Evolutionary conservation across 2,329 filamentous ascomycete species (phyloP).

Genomic region (Trichophyton equinum): DNA sequence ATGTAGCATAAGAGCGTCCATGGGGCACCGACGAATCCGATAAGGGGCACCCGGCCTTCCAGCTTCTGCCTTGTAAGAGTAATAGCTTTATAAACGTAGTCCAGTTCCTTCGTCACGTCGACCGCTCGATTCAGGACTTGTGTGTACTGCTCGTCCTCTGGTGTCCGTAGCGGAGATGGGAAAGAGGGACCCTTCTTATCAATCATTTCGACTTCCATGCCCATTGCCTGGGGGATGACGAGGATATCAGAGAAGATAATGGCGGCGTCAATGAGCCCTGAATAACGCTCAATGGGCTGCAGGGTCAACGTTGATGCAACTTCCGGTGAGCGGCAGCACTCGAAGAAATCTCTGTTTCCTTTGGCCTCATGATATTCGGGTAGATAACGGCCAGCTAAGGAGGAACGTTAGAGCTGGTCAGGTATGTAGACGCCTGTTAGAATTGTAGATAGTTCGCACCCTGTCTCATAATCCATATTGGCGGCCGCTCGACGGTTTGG

Average conservation of each 20-base stretch:
- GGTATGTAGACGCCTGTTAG: neutral
- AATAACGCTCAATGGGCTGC: constrained; percentile 86
- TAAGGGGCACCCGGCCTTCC: constrained; percentile 74
- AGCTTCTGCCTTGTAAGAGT: constrained; percentile 82
- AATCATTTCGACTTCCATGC: constrained; percentile 97
- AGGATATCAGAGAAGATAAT: constrained; percentile 99
- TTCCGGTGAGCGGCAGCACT: constrained; percentile 87
- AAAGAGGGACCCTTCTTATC: constrained; percentile 96
- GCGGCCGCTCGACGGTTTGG: constrained; percentile 79
- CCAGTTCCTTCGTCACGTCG: constrained; percentile 72
- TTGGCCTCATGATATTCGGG: constrained; percentile 97
- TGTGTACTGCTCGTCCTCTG: constrained; percentile 71
- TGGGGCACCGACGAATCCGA: constrained; percentile 92
- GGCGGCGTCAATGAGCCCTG: constrained; percentile 81
- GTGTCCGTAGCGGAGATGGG: constrained; percentile 65
- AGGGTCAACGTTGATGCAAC: constrained; percentile 87
- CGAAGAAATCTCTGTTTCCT: constrained; percentile 84
- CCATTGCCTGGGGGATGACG: constrained; percentile 93
- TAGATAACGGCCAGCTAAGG: constrained; percentile 79
- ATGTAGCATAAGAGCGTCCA: constrained; percentile 98
- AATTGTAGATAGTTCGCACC: constrained; percentile 41
- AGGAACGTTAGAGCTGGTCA: neutral
- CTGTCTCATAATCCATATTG: constrained; percentile 99
- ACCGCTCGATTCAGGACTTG: constrained; percentile 64
- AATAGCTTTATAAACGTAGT: constrained; percentile 93